A percentile compares a stretch with the other conserved stretches of the same genome.
These are phyloP conservation scores for Zygoascus bituminiphila DNA, from an alignment of 805 yeast genomes.

Conservation along the genomic window DNA sequence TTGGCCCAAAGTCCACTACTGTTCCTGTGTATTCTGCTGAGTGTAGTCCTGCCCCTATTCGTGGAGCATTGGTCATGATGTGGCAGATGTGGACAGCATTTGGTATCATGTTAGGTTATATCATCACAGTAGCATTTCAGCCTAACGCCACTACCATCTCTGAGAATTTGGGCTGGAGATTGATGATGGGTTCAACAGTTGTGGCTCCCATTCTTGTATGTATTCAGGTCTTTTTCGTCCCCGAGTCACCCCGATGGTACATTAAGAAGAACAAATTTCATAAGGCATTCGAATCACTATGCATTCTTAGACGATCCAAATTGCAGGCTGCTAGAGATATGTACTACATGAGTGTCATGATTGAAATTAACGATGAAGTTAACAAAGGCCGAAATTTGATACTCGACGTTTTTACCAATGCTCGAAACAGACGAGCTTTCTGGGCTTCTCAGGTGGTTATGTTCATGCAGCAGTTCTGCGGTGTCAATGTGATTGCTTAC, in stretches of 20 bases:
- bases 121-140: constrained; percentile 50
- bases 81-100: constrained; percentile 74
- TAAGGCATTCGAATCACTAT: constrained; percentile 45
- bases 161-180: constrained; percentile 41
- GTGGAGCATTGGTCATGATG: constrained; percentile 62
- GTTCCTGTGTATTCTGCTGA: constrained; percentile 64
- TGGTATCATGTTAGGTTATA: constrained; percentile 62
- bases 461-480: constrained; percentile 89
- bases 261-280: constrained; percentile 42
- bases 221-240: constrained; percentile 45
- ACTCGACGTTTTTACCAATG: constrained; percentile 45
- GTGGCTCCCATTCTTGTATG: constrained; percentile 50
- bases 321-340: constrained; percentile 59
- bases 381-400: constrained; percentile 30
- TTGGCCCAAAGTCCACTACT: constrained; percentile 60
- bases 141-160: constrained; percentile 35
- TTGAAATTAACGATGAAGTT: constrained; percentile 33
- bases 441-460: constrained; percentile 73
- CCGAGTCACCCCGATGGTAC: constrained; percentile 67
- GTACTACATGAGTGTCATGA: constrained; percentile 48
- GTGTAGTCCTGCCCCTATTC: constrained; percentile 45
- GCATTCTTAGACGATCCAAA: constrained; percentile 37
- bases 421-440: constrained; percentile 80
- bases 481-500: constrained; percentile 81
- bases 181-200: constrained; percentile 57